A percentile compares a stretch with the other conserved stretches of the same genome.
Conservation (phyloP, 2,329 filamentous ascomycete genomes). For the Colletotrichum noveboracense region DNA sequence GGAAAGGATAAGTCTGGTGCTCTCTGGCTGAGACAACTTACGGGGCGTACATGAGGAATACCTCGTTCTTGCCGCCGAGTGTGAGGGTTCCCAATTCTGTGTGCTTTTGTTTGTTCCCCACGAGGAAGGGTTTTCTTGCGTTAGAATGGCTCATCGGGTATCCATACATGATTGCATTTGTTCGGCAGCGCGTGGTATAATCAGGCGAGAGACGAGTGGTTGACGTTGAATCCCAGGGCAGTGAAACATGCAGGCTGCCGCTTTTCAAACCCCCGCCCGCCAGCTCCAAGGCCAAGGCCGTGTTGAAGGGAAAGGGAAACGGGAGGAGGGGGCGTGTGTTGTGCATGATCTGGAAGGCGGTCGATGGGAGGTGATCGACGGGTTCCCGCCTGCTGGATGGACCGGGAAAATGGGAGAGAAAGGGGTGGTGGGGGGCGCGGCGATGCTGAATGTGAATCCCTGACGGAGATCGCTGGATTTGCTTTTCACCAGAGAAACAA, state of each 20-base stretch:
- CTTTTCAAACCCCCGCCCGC: background rate
- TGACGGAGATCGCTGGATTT: slow-evolving; percentile 7
- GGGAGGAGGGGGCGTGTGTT: background rate
- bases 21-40: background rate
- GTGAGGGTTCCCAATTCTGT: background rate
- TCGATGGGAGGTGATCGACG: background rate
- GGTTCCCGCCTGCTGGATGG: background rate
- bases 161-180: background rate
- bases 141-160: background rate
- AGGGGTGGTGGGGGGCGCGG: background rate
- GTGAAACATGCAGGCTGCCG: slow-evolving; percentile 8
- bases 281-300: background rate
- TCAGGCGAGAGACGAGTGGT: background rate
- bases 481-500: background rate
- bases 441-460: background rate
- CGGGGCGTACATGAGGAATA: background rate
- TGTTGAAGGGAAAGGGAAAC: background rate
- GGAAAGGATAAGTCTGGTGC: background rate
- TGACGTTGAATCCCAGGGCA: background rate
- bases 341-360: background rate
- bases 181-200: background rate
- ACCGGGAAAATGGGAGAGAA: background rate
- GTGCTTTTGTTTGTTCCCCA: background rate
- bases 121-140: background rate
- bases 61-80: background rate